Percentiles rank a stretch among this genome's conserved stretches.
Conservation (phyloP, 768 basidiomycete genomes). For the Tulasnella sp. region DNA sequence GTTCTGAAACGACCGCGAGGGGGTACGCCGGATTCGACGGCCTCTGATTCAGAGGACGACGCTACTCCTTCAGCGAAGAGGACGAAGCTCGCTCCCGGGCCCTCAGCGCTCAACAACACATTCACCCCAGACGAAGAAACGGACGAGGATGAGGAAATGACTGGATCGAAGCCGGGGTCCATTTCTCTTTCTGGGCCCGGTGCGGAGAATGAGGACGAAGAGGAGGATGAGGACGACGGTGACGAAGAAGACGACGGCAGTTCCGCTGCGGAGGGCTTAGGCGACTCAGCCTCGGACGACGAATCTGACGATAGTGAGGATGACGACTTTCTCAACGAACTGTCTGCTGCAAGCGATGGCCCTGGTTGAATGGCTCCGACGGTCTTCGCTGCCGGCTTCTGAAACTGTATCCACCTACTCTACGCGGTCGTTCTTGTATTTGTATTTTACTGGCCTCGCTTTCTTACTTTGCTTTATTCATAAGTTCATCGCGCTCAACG, state of each 20-base stretch:
- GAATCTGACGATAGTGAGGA: constrained; percentile 35
- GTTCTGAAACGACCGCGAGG: constrained; percentile 73
- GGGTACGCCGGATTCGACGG: constrained; percentile 44
- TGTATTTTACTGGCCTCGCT: background rate
- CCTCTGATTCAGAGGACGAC: constrained; percentile 46
- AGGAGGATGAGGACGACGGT: constrained; percentile 56
- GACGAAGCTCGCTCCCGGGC: constrained; percentile 70
- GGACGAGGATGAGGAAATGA: constrained; percentile 45
- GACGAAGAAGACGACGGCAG: constrained; percentile 66
- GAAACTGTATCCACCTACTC: constrained; percentile 10
- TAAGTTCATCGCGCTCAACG: constrained; percentile 19
- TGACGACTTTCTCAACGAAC: constrained; percentile 34
- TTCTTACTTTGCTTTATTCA: constrained; percentile 29
- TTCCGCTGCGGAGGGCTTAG: constrained; percentile 52
- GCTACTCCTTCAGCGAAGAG: constrained; percentile 77
- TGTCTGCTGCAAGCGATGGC: constrained; percentile 3
- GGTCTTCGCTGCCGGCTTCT: background rate
- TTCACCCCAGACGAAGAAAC: constrained; percentile 38
- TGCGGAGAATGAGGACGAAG: constrained; percentile 46
- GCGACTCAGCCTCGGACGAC: constrained; percentile 25
- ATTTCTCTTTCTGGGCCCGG: background rate
- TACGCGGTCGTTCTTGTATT: constrained; percentile 1
- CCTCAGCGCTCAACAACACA: constrained; percentile 57
- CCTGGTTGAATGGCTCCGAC: background rate
- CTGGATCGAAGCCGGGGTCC: constrained; percentile 7